Evolutionary conservation across 164 flowering plant genomes (phyloP).

Genomic region (Platanus orientalis): DNA sequence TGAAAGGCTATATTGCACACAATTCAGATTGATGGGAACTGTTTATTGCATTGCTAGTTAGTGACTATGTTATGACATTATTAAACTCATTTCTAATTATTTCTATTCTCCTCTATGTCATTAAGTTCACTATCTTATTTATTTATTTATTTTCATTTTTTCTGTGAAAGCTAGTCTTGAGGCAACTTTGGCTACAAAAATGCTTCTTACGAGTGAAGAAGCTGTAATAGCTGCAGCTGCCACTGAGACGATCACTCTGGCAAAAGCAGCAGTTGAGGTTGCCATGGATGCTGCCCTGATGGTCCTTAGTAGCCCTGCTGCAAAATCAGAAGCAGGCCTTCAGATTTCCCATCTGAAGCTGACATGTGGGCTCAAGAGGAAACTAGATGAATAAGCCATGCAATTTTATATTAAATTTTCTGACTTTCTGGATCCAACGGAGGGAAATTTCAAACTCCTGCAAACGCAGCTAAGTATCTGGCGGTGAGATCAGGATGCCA

Average conservation of each 20-base stretch:
- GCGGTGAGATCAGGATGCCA: conserved; percentile 78
- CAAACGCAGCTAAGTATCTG: conserved; percentile 40
- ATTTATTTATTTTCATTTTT: conserved; percentile 4
- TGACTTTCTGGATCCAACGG: conserved; percentile 39
- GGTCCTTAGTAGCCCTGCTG: conserved; percentile 20
- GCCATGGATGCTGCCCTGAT: conserved; percentile 68
- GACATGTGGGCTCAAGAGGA: conserved; percentile 24
- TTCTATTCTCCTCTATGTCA: too few relatives aligned
- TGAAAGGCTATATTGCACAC: neutral
- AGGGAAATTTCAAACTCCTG: conserved; percentile 51
- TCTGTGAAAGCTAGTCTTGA: conserved; percentile 39
- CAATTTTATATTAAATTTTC: conserved; percentile 18
- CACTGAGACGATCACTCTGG: conserved; percentile 84
- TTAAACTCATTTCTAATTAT: neutral
- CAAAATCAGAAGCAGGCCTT: conserved; percentile 20
- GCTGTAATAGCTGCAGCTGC: conserved; percentile 81
- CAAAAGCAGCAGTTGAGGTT: conserved; percentile 79
- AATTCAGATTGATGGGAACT: neutral
- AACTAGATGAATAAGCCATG: conserved; percentile 24
- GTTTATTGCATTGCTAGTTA: neutral
- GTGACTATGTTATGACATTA: neutral
- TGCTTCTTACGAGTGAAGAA: conserved; percentile 56
- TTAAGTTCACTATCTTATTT: neutral
- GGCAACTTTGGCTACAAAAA: conserved; percentile 45
- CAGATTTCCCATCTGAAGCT: conserved; percentile 18